Base-by-base conservation (phyloP, 257 asterid species). In the Lycium ferocissimum region DNA sequence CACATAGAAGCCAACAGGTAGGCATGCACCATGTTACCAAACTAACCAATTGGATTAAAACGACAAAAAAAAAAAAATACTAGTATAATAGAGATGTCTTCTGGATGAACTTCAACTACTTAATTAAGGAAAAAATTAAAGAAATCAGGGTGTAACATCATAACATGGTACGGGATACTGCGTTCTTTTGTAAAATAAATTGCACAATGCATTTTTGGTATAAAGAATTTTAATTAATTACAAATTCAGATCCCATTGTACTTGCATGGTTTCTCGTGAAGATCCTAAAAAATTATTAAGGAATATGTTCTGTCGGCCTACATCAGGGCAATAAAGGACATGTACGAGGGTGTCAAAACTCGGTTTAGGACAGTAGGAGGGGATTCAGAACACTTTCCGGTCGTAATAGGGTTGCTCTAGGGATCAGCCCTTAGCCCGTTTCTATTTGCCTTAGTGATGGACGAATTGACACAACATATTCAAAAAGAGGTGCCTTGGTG, bases 21-120 rank as follows among this genome's bases (percentile, higher is more conserved):
- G 61, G 81, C 61, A 75, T 75, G 81, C 38, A 6, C n/a, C 81
- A 49, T 49, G 43, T 49, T 49, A 49, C 12, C 18, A 75, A 12
- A 10, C 80, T 45, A 45, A 9, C 40, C 58, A 72, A 72, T 72
- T n/a, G 56, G 35, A 40, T 40, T n/a, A n/a, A 45, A 72, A n/a
- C 38, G 37, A 71, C 57, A 9, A 11, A 43, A n/a, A 20, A 1
- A 12, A 47, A 11, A 47, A 1, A 45, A 11, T 47, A 38, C 2
- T 14, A 11, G n/a, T 49, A 26, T 26, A 26, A 26, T 26, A 26
- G 33, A 12, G 43, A 9, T 73, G 35, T 12, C 9, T 43, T 73
- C 37, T 73, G 40, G 81, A 73, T 73, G 81, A 73, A 73, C 61
- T 73, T 73, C 81, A 73, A 73, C 59, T 45, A 9, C 26, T 70